Percentiles rank a stretch among this genome's conserved stretches.
Conservation (phyloP, 352 stramenopile genomes). For the Phytopythium oedochilum region DNA sequence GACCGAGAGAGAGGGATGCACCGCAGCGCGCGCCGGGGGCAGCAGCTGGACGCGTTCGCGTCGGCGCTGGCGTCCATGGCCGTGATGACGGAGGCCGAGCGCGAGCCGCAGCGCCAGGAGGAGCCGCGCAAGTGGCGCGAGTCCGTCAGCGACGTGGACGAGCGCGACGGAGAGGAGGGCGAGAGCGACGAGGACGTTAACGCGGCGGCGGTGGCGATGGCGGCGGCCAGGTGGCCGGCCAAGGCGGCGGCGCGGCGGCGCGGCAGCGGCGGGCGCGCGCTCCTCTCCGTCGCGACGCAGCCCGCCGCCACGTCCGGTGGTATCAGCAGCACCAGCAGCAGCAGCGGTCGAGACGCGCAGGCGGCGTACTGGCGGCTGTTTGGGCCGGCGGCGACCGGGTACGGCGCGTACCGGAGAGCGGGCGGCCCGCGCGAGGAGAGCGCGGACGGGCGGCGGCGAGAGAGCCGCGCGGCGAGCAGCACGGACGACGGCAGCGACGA, state of each 20-base stretch:
- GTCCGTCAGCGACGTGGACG: slow-evolving; percentile 3
- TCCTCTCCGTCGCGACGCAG: not conserved
- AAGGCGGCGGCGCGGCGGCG: slow-evolving; percentile 1
- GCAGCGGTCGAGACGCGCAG: not conserved
- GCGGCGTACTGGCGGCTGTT: slow-evolving; percentile 4
- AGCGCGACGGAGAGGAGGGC: slow-evolving; percentile 1
- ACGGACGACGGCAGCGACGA: slow-evolving; percentile 14
- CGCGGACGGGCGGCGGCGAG: not conserved
- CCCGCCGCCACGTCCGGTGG: not conserved
- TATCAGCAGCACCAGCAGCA: not conserved
- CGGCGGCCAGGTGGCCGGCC: not conserved
- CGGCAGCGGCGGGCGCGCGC: not conserved
- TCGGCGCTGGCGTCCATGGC: slow-evolving; percentile 1
- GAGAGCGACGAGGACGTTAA: not conserved
- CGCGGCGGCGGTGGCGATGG: not conserved
- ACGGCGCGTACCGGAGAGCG: not conserved
- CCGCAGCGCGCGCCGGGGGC: not conserved
- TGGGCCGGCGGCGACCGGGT: not conserved
- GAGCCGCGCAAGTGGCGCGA: not conserved
- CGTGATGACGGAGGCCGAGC: not conserved
- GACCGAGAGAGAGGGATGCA: not conserved
- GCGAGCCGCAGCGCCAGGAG: not conserved
- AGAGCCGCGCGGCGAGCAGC: not conserved
- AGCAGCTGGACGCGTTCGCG: slow-evolving; percentile 4
- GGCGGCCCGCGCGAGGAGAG: not conserved